These are phyloP conservation scores for Salix udensis DNA, from an alignment of 345 rosid genomes.

Conservation along the genomic window DNA sequence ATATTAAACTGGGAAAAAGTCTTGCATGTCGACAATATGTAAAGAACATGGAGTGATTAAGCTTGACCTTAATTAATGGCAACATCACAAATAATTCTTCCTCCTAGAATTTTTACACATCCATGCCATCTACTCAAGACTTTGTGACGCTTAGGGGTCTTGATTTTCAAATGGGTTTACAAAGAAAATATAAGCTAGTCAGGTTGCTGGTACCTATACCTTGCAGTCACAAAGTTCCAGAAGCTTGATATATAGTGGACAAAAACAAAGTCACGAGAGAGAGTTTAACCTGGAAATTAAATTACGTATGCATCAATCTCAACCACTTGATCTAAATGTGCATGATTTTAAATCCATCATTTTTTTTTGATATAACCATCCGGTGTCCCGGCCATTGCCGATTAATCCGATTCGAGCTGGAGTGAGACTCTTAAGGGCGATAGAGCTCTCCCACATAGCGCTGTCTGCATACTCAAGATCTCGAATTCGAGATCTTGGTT, in stretches of 20 bases:
- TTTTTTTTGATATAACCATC: no score
- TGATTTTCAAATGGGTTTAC: slow-evolving; percentile 25
- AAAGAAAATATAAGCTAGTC: slow-evolving; percentile 9
- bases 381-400: no score
- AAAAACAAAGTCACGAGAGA: neutral
- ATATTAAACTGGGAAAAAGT: neutral
- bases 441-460: no score
- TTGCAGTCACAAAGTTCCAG: slow-evolving; percentile 19
- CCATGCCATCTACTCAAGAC: slow-evolving; percentile 27
- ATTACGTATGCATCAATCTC: neutral
- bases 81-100: neutral
- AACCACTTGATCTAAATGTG: neutral
- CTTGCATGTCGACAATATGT: neutral
- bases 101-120: neutral
- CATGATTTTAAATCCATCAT: no score
- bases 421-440: no score
- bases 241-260: slow-evolving; percentile 21
- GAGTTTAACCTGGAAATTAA: neutral
- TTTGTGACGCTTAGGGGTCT: slow-evolving; percentile 14
- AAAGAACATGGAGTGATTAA: neutral
- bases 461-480: no score
- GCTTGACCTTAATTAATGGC: neutral
- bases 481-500: no score
- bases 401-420: no score
- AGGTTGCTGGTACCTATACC: neutral